These are phyloP conservation scores for Suillus weaverae DNA, from an alignment of 768 basidiomycete genomes.

Conservation along the genomic window DNA sequence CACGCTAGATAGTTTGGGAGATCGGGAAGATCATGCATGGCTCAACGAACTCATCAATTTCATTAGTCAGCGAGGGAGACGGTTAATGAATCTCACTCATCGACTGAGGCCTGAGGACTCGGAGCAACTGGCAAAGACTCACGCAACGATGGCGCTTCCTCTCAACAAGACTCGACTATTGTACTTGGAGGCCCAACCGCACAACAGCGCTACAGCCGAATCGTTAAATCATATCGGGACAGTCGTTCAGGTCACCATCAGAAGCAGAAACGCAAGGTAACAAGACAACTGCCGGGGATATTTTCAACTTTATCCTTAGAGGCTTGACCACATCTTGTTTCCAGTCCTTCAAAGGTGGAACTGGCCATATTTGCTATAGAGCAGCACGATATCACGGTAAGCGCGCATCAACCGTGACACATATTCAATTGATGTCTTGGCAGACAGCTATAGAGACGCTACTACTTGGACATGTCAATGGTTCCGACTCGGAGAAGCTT, in stretches of 20 bases:
- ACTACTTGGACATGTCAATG: not conserved
- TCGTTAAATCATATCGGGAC: not conserved
- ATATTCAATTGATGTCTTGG: too few species aligned
- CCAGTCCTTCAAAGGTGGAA: not conserved
- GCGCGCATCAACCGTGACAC: not conserved
- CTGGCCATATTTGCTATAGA: not conserved
- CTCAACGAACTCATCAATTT: too few species aligned
- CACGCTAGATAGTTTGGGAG: not conserved
- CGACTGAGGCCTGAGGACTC: too few species aligned
- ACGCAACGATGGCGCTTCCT: not conserved
- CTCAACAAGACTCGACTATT: slow-evolving; percentile 1
- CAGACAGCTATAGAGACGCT: slow-evolving; percentile 3
- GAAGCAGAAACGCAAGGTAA: not conserved
- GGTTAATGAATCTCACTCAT: too few species aligned
- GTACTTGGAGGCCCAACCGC: not conserved
- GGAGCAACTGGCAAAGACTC: not conserved
- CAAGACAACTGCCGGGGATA: not conserved
- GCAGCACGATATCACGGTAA: slow-evolving; percentile 1
- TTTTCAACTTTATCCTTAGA: too few species aligned
- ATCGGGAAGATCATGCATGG: too few species aligned
- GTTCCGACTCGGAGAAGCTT: not conserved
- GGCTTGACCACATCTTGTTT: not conserved
- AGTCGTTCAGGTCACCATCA: slow-evolving; percentile 4
- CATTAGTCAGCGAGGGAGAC: not conserved
- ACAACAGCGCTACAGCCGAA: not conserved